These are phyloP conservation scores for Ashbya aceris DNA, from an alignment of 1,139 yeast genomes.

Conservation along the genomic window DNA sequence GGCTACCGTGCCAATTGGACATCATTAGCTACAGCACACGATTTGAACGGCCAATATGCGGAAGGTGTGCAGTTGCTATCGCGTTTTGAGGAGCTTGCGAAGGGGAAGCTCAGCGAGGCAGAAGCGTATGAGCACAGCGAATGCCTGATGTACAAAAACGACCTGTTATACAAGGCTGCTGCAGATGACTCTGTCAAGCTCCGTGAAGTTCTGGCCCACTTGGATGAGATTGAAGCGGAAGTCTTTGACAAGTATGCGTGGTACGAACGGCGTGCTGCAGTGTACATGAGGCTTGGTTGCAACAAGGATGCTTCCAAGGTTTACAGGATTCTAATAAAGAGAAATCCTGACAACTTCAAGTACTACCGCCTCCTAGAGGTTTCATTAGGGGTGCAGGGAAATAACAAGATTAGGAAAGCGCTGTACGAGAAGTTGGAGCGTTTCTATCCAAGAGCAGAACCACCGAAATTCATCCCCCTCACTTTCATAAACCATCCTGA, in stretches of 20 bases:
- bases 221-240: conserved; percentile 44
- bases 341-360: conserved; percentile 72
- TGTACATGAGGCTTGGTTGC: conserved; percentile 38
- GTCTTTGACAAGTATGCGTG: conserved; percentile 58
- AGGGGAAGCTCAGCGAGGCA: conserved; percentile 54
- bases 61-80: conserved; percentile 64
- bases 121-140: conserved; percentile 77
- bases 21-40: conserved; percentile 77
- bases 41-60: conserved; percentile 55
- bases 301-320: conserved; percentile 55
- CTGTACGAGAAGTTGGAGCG: conserved; percentile 55
- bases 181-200: conserved; percentile 36
- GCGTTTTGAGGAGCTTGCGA: conserved; percentile 65
- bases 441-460: conserved; percentile 79
- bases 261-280: conserved; percentile 59
- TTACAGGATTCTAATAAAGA: conserved; percentile 62
- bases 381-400: conserved; percentile 40
- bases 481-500: conserved; percentile 54
- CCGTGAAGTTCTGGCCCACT: conserved; percentile 51
- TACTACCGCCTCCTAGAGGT: conserved; percentile 63
- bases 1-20: conserved; percentile 93
- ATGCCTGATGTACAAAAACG: conserved; percentile 64
- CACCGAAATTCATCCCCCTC: conserved; percentile 70
- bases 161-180: conserved; percentile 54
- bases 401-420: conserved; percentile 38